Evolutionary conservation across 306 rosid species (phyloP), one percentile per base, ranked within the genome.

Genomic region (Quercus wislizeni): DNA sequence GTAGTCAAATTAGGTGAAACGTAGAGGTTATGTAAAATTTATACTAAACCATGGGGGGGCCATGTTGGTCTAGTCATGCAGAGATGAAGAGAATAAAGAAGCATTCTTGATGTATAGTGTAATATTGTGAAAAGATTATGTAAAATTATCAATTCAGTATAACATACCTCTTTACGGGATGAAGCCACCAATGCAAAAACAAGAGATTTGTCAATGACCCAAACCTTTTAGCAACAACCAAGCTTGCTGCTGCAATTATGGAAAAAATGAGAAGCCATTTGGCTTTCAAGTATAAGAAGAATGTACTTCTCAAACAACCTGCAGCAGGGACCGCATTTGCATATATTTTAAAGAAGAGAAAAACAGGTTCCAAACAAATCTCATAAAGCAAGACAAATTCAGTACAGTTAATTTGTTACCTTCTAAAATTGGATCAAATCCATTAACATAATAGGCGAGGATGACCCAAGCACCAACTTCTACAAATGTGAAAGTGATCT

Each of bases 391-490:
- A 74, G 68, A 62, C 20, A 49, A 19, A 25, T 52, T 69, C 52
- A 58, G 19, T 28, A 5, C 13, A 11, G 61, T 4, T 58, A 55
- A 75, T 56, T 28, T 21, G 51, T 74, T 79, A 90, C 94, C 94
- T 85, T 67, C 64, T 20, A 62, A 83, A 65, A 78, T 78, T 80
- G 92, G 88, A 79, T 90, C 94, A 87, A 74, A 88, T 33, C 91
- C 92, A 79, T 85, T 79, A 10, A 69, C 88, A 77, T 90, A 90
- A 33, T 88, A 90, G 4, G 88, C 83, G 49, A 82, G 76, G 74
- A 86, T 63, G 20, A 83, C 91, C 94, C 94, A 88, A 63, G 76
- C 82, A 74, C 79, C 80, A 62, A 78, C 87, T 76, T 90, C 94
- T 1, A 83, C 0, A 23, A 83, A 59, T 12, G 89, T 57, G 35